A percentile compares a stretch with the other conserved stretches of the same genome.
These are phyloP conservation scores for Leucaena leucocephala DNA, from an alignment of 306 rosid species.

Conservation along the genomic window DNA sequence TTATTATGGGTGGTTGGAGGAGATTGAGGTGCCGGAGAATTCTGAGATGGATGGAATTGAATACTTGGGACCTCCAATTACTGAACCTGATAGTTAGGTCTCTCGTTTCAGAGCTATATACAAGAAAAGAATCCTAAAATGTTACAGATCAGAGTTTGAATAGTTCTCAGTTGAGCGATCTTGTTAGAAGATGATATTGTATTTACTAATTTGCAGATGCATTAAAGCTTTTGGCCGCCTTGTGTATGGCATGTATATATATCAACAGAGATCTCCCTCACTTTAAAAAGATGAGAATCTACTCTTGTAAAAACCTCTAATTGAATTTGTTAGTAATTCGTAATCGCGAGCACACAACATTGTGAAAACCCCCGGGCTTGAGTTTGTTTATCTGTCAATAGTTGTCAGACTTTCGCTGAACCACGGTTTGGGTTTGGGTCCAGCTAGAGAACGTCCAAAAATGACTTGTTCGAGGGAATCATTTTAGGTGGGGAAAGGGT, in stretches of 20 bases:
- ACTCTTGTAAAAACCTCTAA: conserved; percentile 13
- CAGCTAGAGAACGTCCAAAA: background rate
- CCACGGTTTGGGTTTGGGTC: background rate
- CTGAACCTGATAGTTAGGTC: conserved; percentile 30
- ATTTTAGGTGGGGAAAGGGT: background rate
- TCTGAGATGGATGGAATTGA: conserved; percentile 56
- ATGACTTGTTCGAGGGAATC: background rate
- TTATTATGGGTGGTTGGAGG: conserved; percentile 64
- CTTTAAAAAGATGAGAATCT: background rate
- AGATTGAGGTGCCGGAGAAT: conserved; percentile 66
- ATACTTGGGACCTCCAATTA: conserved; percentile 64
- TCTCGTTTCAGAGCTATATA: background rate
- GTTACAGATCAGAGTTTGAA: background rate
- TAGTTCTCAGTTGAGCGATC: background rate
- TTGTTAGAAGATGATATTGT: background rate
- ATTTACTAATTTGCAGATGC: background rate
- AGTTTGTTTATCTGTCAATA: background rate
- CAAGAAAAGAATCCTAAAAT: background rate
- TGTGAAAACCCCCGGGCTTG: background rate
- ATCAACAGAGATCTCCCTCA: background rate
- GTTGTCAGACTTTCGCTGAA: background rate
- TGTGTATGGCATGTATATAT: background rate
- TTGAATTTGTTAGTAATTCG: background rate
- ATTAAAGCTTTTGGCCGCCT: background rate
- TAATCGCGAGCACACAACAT: background rate